Evolutionary conservation across 306 rosid species (phyloP), one percentile per base, ranked within the genome.

Genomic region (Styphnolobium japonicum): DNA sequence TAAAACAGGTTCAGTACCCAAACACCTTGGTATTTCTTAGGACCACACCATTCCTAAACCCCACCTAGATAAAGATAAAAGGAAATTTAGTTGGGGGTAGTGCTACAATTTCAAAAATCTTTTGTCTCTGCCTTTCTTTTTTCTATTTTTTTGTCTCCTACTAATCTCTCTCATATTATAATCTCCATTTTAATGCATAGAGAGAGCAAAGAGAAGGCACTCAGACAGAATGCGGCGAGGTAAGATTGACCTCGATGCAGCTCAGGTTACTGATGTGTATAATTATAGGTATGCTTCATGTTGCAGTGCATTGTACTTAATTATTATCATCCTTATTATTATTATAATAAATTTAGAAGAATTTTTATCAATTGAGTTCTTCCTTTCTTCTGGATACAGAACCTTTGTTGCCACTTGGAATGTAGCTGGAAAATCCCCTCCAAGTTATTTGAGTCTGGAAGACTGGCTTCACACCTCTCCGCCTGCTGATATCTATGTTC

Each of bases 1-100:
- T 73, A 87, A 76, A 85, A 85, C 91, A 89, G 96, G 96, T 89
- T 88, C 86, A 82, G 83, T 69, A 77, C 68, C 87, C n/a, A n/a
- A n/a, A 72, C 80, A 80, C 77, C 74, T 62, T 73, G 69, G 36
- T 57, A 65, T 65, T 80, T 72, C 71, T 82, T 84, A 88, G 90
- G 94, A 90, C 90, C 90, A 83, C 91, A 74, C 37, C 77, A n/a
- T n/a, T n/a, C n/a, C n/a, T n/a, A n/a, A n/a, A n/a, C n/a, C n/a
- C n/a, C n/a, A n/a, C n/a, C n/a, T n/a, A n/a, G n/a, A n/a, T n/a
- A n/a, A n/a, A n/a, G n/a, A n/a, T n/a, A n/a, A n/a, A n/a, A n/a
- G n/a, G n/a, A n/a, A n/a, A n/a, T n/a, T n/a, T n/a, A n/a, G n/a
- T n/a, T n/a, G n/a, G n/a, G n/a, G n/a, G n/a, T n/a, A n/a, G n/a